Conservation (phyloP, 768 basidiomycete genomes). For the Punctularia strigosozonata region DNA sequence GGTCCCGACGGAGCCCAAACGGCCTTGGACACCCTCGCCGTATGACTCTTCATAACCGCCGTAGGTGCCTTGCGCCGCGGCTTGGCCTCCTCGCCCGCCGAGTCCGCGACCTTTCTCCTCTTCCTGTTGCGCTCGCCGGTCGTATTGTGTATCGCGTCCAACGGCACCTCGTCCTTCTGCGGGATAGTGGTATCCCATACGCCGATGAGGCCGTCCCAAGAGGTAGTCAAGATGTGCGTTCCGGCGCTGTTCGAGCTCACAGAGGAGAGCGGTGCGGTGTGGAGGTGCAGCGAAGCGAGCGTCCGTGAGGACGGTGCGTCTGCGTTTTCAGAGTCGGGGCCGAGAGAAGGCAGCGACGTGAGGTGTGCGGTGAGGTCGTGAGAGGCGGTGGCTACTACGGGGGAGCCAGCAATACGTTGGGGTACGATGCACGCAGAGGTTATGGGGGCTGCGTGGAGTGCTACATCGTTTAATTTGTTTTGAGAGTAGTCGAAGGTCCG, state of each 20-base stretch:
- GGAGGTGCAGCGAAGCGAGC: constrained; percentile 70
- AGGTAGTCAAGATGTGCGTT: constrained; percentile 63
- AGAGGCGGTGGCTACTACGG: constrained; percentile 54
- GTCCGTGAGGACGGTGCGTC: constrained; percentile 5
- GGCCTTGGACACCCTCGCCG: constrained; percentile 66
- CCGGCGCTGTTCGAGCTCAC: constrained; percentile 45
- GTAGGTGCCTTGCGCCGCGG: constrained; percentile 56
- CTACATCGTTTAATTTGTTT: constrained; percentile 34
- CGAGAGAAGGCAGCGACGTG: constrained; percentile 20
- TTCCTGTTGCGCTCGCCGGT: constrained; percentile 37
- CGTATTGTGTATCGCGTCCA: constrained; percentile 18
- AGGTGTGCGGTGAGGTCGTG: constrained; percentile 70
- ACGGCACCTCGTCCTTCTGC: constrained; percentile 45
- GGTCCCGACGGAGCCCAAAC: constrained; percentile 28
- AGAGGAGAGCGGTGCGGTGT: constrained; percentile 71
- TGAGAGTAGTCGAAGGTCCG: constrained; percentile 67
- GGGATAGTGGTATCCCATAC: constrained; percentile 66
- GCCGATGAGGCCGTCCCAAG: constrained; percentile 83
- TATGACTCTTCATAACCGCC: constrained; percentile 73
- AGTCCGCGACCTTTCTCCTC: constrained; percentile 38
- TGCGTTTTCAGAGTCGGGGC: constrained; percentile 6
- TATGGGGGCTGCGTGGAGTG: constrained; percentile 52
- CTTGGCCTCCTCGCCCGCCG: constrained; percentile 19
- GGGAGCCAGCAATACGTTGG: constrained; percentile 12
- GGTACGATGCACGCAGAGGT: constrained; percentile 53